A percentile compares a stretch with the other conserved stretches of the same genome.
Conservation (phyloP, 2,329 filamentous ascomycete genomes). For the Drechslerella stenobrocha region DNA sequence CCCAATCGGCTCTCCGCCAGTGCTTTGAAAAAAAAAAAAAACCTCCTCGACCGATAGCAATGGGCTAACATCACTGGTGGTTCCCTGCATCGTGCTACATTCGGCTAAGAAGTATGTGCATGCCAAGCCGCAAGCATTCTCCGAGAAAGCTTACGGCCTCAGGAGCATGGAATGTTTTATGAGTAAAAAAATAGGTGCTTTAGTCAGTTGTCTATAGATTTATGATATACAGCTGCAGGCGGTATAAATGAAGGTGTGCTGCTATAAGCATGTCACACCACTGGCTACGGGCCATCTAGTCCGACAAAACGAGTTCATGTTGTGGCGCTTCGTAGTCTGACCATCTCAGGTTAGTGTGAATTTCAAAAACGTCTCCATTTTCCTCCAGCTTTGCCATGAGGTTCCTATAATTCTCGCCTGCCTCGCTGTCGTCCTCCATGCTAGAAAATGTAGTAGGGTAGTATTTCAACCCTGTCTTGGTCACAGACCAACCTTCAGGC, state of each 20-base stretch:
- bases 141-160: too few species aligned
- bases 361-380: constrained; percentile 33
- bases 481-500: constrained; percentile 43
- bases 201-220: neutral
- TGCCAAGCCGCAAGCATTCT: too few species aligned
- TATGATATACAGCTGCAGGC: too few species aligned
- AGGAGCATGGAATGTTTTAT: too few species aligned
- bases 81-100: constrained; percentile 36
- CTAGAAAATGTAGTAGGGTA: constrained; percentile 30
- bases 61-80: too few species aligned
- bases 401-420: constrained; percentile 21
- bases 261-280: too few species aligned
- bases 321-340: constrained; percentile 34
- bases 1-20: neutral
- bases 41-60: too few species aligned
- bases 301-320: constrained; percentile 31
- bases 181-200: too few species aligned
- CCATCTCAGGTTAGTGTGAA: constrained; percentile 40
- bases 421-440: constrained; percentile 35
- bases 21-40: constrained; percentile 12
- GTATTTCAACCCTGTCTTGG: constrained; percentile 41
- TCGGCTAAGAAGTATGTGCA: constrained; percentile 11
- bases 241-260: too few species aligned
- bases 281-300: neutral
- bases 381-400: constrained; percentile 43